These are phyloP conservation scores for Uronychia binucleata DNA, from an alignment of 73 alveolate species.

Conservation along the genomic window DNA sequence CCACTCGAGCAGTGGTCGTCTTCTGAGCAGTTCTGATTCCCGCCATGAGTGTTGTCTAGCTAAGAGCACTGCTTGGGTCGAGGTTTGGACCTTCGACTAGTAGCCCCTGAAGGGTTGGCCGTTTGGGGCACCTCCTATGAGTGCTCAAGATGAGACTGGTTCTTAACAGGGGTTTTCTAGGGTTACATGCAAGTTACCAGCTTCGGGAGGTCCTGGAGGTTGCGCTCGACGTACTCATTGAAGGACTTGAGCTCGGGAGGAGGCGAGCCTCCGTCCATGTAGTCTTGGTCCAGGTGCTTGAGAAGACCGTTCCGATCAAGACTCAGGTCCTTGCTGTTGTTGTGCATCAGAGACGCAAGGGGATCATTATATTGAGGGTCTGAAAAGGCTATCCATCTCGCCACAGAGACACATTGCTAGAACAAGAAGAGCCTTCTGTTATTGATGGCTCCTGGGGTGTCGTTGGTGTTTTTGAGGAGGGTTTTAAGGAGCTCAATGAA, in stretches of 20 bases:
- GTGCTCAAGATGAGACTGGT: neutral
- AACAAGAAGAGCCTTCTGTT: neutral
- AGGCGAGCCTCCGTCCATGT: neutral
- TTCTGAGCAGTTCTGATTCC: neutral
- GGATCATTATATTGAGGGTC: neutral
- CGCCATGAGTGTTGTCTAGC: neutral
- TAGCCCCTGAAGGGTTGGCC: neutral
- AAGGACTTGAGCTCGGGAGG: neutral
- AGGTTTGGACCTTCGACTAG: neutral
- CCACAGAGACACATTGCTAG: neutral
- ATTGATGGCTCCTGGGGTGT: conserved; percentile 1
- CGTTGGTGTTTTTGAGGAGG: neutral
- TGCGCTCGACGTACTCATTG: neutral
- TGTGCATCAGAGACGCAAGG: neutral
- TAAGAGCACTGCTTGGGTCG: neutral
- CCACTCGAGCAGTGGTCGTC: neutral
- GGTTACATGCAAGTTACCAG: neutral
- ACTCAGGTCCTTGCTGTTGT: neutral
- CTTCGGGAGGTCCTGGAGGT: neutral
- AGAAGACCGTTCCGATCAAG: neutral
- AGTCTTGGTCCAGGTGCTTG: neutral
- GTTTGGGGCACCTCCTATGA: neutral
- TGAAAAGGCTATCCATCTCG: neutral
- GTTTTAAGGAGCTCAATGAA: neutral
- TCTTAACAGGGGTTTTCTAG: neutral